Percentiles rank a stretch among this genome's conserved stretches.
Conservation (phyloP, 495 filamentous ascomycete species). For the Amniculicola lignicola region DNA sequence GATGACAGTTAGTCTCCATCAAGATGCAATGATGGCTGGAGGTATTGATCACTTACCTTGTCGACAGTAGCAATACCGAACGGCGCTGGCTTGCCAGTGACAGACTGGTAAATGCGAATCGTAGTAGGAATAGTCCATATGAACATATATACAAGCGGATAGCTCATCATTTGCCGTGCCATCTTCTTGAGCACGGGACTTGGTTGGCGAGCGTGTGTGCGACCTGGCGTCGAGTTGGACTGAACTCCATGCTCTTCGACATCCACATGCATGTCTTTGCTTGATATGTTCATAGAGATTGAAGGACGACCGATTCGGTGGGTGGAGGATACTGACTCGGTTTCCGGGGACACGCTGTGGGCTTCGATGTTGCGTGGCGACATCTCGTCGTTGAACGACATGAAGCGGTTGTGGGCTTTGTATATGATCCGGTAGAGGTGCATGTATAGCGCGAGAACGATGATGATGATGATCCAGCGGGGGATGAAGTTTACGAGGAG, state of each 20-base stretch:
- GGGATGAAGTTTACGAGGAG: slow-evolving; percentile 48
- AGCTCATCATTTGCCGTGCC: slow-evolving; percentile 46
- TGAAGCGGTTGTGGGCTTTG: slow-evolving; percentile 42
- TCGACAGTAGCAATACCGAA: slow-evolving; percentile 45
- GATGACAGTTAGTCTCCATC: background rate
- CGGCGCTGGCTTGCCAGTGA: slow-evolving; percentile 38
- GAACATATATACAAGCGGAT: slow-evolving; percentile 46
- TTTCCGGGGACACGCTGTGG: slow-evolving; percentile 16
- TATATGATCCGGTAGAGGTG: slow-evolving; percentile 46
- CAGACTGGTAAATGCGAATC: slow-evolving; percentile 46
- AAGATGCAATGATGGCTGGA: background rate
- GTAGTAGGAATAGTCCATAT: slow-evolving; percentile 47
- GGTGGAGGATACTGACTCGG: slow-evolving; percentile 29
- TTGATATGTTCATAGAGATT: slow-evolving; percentile 8
- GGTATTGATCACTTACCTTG: slow-evolving; percentile 34
- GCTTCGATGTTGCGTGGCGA: background rate
- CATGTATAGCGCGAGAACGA: slow-evolving; percentile 43
- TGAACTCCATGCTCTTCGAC: slow-evolving; percentile 2
- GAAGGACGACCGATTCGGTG: slow-evolving; percentile 23
- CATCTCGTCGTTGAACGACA: slow-evolving; percentile 38
- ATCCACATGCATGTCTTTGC: slow-evolving; percentile 25
- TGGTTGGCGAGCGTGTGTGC: slow-evolving; percentile 11
- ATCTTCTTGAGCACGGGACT: slow-evolving; percentile 39
- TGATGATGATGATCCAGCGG: slow-evolving; percentile 45
- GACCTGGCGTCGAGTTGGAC: background rate